phyloP scores from a whole-genome alignment of 352 stramenopile species.

The Albugo candida region DNA sequence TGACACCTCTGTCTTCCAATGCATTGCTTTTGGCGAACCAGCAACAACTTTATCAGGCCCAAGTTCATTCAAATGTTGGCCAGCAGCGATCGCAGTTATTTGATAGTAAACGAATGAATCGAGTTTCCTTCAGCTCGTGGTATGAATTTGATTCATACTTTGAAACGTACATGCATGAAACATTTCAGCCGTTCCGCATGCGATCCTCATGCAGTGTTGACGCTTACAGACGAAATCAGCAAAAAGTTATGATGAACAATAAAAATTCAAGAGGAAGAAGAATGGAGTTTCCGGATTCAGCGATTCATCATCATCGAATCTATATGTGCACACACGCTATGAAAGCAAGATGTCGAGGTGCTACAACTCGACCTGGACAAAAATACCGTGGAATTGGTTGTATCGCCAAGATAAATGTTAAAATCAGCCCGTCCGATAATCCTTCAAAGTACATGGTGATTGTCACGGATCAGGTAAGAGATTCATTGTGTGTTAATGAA shows the following conservation, averaged over 20 bases:
- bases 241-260: slow-evolving; percentile 78
- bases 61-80: too few relatives aligned
- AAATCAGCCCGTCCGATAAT: slow-evolving; percentile 69
- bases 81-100: slow-evolving; percentile 21
- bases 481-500: not conserved
- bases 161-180: slow-evolving; percentile 78
- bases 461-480: slow-evolving; percentile 57
- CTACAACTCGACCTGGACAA: slow-evolving; percentile 49
- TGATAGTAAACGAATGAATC: slow-evolving; percentile 66
- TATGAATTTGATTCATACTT: slow-evolving; percentile 77
- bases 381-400: slow-evolving; percentile 72
- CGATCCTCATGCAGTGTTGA: slow-evolving; percentile 69
- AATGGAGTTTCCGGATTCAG: slow-evolving; percentile 60
- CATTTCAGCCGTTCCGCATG: slow-evolving; percentile 75
- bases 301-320: slow-evolving; percentile 75
- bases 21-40: too few relatives aligned
- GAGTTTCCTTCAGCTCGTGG: slow-evolving; percentile 74
- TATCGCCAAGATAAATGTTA: slow-evolving; percentile 77
- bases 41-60: too few relatives aligned
- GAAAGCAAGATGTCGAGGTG: slow-evolving; percentile 60
- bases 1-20: too few relatives aligned
- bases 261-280: slow-evolving; percentile 62
- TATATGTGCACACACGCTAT: slow-evolving; percentile 80
- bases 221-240: slow-evolving; percentile 63
- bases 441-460: slow-evolving; percentile 75